phyloP scores from a whole-genome alignment of 305 asterid species.

The Fraxinus floribunda region DNA sequence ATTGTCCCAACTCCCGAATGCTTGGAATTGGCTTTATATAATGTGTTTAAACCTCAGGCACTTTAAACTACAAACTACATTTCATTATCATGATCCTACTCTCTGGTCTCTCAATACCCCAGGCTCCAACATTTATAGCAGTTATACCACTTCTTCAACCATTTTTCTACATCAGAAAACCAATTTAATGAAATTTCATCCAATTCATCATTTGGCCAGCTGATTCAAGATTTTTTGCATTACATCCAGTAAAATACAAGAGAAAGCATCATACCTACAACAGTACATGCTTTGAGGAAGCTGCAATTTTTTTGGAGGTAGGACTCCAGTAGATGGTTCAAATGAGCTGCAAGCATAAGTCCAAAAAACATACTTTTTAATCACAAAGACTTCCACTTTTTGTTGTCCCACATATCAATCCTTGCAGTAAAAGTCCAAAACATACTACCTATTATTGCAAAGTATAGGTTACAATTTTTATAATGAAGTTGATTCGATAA shows the following conservation, averaged over 20 bases:
- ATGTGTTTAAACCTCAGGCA: not conserved
- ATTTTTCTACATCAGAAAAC: constrained; percentile 3
- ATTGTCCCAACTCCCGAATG: not conserved
- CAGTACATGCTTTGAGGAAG: constrained; percentile 57
- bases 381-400: not conserved
- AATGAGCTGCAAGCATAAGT: constrained; percentile 73
- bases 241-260: constrained; percentile 11
- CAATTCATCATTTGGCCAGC: not conserved
- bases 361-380: not conserved
- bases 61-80: constrained; percentile 7
- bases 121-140: not conserved
- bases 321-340: constrained; percentile 77
- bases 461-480: not conserved
- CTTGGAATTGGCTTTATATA: not conserved
- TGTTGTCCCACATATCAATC: too few relatives aligned
- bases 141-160: constrained; percentile 1
- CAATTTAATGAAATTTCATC: constrained; percentile 6
- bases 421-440: not conserved
- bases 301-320: constrained; percentile 54
- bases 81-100: not conserved
- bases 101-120: not conserved
- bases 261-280: constrained; percentile 63
- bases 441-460: not conserved
- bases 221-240: not conserved
- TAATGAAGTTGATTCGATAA: not conserved